Conservation (phyloP, 257 asterid genomes). For the Henckelia pumila region DNA sequence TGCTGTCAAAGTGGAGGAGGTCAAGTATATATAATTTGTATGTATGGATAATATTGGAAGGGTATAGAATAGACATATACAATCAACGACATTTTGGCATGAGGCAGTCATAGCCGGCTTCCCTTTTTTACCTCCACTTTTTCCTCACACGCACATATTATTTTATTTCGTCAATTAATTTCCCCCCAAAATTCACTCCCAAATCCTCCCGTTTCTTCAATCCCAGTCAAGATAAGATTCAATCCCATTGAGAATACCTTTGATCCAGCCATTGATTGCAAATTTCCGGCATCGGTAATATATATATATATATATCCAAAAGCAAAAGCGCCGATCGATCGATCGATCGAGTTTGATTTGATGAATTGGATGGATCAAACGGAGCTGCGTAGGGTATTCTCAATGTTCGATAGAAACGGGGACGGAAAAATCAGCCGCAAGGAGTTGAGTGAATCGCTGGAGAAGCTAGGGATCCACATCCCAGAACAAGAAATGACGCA, state of each 20-base stretch:
- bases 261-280: too few relatives aligned
- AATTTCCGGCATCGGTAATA: too few relatives aligned
- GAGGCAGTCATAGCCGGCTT: conserved; percentile 5
- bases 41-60: too few relatives aligned
- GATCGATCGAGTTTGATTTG: background rate
- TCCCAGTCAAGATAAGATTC: too few relatives aligned
- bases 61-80: too few relatives aligned
- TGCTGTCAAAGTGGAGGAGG: too few relatives aligned
- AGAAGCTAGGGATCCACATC: conserved; percentile 47
- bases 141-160: conserved; percentile 11
- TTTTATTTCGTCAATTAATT: conserved; percentile 5
- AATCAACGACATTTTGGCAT: background rate
- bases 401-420: conserved; percentile 52
- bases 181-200: background rate
- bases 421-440: conserved; percentile 48
- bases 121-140: conserved; percentile 24
- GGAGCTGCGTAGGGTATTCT: conserved; percentile 50
- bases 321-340: background rate
- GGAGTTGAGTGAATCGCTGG: conserved; percentile 47
- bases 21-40: too few relatives aligned
- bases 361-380: conserved; percentile 32
- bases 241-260: too few relatives aligned
- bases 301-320: too few relatives aligned
- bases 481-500: conserved; percentile 38
- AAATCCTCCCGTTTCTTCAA: background rate